Evolutionary conservation across 169 alveolate genomes (phyloP), one percentile per base, ranked within the genome.

Genomic region (Amoebophrya sp.): DNA sequence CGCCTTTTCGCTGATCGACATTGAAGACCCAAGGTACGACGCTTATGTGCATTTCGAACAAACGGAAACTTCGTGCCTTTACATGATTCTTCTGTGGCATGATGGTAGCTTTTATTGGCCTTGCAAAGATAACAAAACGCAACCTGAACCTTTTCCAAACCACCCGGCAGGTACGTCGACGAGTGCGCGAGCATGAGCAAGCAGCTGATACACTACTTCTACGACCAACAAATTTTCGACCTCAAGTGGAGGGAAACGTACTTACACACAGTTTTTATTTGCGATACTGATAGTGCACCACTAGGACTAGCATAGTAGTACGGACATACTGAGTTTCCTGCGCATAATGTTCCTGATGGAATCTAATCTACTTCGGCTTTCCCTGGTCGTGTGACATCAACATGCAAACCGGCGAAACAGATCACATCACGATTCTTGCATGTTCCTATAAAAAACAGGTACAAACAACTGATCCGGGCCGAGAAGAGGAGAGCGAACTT

Each of bases 221-320:
- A 66, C 35, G 83, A 66, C 18, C 83, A 66, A 25, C 83, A 66
- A 25, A 66, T 66, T 25, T 66, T 66, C 83, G 83, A 66, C 83
- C 83, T 66, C 83, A 66, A 66, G 83, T 66, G 83, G 83, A 66
- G 83, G 18, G 83, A 66, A 66, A 66, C 83, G 83, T 66, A 66
- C 83, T 66, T 66, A n/a, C 83, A 1, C 83, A 66, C 10, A 18
- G 12, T 66, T 47, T 47, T 47, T 47, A n/a, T n/a, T n/a, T n/a
- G n/a, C n/a, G n/a, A n/a, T n/a, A n/a, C n/a, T n/a, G n/a, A n/a
- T n/a, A n/a, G n/a, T n/a, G n/a, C n/a, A n/a, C n/a, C n/a, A n/a
- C n/a, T n/a, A n/a, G n/a, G n/a, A n/a, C n/a, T n/a, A n/a, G n/a
- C n/a, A n/a, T n/a, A n/a, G n/a, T n/a, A n/a, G n/a, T n/a, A n/a